Evolutionary conservation across 768 basidiomycete genomes (phyloP).

Genomic region (Floccularia luteovirens): DNA sequence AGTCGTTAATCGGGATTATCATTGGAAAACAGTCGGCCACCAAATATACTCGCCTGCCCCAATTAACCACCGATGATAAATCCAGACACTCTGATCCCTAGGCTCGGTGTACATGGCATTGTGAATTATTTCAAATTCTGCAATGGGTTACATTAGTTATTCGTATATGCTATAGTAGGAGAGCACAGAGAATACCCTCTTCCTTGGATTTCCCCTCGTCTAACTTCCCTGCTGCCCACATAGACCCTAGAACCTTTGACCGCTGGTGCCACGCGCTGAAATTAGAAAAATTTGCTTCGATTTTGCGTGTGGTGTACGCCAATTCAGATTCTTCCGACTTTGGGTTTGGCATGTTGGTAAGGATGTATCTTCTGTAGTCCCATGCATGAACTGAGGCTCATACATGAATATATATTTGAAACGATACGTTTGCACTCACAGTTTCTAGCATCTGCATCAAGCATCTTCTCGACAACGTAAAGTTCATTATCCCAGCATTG

Average conservation of each 20-base stretch:
- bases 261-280: constrained; percentile 99
- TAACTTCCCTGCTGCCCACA: constrained; percentile 56
- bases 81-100: constrained; percentile 94
- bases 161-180: not conserved
- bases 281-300: constrained; percentile 91
- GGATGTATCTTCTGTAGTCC: constrained; percentile 86
- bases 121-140: constrained; percentile 91
- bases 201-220: constrained; percentile 52
- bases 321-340: constrained; percentile 63
- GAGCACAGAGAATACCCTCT: constrained; percentile 41
- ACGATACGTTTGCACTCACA: constrained; percentile 44
- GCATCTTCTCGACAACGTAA: constrained; percentile 85
- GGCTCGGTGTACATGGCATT: constrained; percentile 98
- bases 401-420: not conserved
- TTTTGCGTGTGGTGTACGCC: constrained; percentile 82
- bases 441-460: constrained; percentile 86
- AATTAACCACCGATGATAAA: constrained; percentile 97
- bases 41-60: constrained; percentile 49
- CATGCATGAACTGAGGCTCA: constrained; percentile 78
- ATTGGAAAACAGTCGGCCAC: no score
- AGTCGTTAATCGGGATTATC: constrained; percentile 2
- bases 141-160: no score
- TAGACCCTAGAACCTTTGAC: constrained; percentile 62
- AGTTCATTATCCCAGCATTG: constrained; percentile 82
- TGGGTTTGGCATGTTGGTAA: constrained; percentile 58